A percentile compares a stretch with the other conserved stretches of the same genome.
Conservation (phyloP, 139 green algal species). For the Tetradesmus obliquus region DNA sequence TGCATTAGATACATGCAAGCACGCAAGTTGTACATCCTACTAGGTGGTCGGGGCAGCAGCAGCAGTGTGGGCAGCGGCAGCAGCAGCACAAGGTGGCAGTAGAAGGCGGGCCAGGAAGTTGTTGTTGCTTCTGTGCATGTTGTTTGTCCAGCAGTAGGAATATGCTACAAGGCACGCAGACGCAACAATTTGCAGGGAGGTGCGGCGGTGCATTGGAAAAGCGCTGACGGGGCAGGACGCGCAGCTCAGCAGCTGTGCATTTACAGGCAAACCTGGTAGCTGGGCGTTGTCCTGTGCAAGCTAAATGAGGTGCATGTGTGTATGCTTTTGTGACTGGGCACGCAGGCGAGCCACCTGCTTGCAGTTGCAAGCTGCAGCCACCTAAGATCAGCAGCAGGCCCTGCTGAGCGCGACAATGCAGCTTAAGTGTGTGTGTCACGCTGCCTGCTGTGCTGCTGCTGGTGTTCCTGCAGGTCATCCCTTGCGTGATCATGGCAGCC, state of each 20-base stretch:
- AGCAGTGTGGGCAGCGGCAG: not conserved
- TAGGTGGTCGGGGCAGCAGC: not conserved
- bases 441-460: not conserved
- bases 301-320: not conserved
- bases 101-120: not conserved
- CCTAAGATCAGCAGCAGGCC: too few species aligned
- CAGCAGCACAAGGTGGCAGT: constrained; percentile 25
- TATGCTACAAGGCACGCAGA: too few species aligned
- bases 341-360: not conserved
- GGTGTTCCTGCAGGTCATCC: constrained; percentile 61
- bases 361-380: not conserved
- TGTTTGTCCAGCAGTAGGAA: too few species aligned
- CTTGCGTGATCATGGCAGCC: constrained; percentile 88
- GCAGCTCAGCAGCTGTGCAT: too few species aligned
- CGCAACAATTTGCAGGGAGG: too few species aligned
- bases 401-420: too few species aligned
- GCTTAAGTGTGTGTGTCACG: not conserved
- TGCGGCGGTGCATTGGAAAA: too few species aligned
- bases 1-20: not conserved
- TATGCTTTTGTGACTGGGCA: not conserved
- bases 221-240: too few species aligned
- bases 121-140: not conserved
- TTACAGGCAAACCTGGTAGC: too few species aligned
- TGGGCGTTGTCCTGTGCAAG: not conserved
- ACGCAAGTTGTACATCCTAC: not conserved